A percentile compares a stretch with the other conserved stretches of the same genome.
phyloP scores from a whole-genome alignment of 352 stramenopile genomes.

The Phytophthora colocasiae region DNA sequence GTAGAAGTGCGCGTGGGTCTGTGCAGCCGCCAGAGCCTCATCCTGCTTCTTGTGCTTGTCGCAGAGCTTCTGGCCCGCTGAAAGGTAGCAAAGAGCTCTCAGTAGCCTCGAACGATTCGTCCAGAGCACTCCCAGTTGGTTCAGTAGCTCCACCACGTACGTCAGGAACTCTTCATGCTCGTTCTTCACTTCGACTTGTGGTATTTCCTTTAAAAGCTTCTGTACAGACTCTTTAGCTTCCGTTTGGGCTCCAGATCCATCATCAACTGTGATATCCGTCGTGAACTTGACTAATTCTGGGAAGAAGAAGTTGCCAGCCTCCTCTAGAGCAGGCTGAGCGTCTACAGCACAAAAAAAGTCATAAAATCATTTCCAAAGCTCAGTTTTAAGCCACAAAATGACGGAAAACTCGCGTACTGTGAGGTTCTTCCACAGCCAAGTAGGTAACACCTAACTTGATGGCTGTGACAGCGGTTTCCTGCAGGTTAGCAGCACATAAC shows the following conservation, averaged over 20 bases:
- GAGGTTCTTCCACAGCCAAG: slow-evolving; percentile 67
- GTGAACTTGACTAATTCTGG: slow-evolving; percentile 49
- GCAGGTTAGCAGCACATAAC: background rate
- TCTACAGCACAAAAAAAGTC: slow-evolving; percentile 34
- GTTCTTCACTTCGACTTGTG: slow-evolving; percentile 18
- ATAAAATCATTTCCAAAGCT: background rate
- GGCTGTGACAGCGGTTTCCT: slow-evolving; percentile 44
- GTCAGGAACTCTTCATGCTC: slow-evolving; percentile 26
- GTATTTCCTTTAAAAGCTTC: slow-evolving; percentile 26
- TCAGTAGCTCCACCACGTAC: slow-evolving; percentile 53
- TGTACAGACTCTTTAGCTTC: slow-evolving; percentile 1
- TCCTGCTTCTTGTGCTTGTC: slow-evolving; percentile 13
- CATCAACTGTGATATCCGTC: slow-evolving; percentile 15
- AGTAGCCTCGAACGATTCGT: slow-evolving; percentile 55
- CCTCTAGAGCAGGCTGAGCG: slow-evolving; percentile 61
- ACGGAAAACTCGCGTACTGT: slow-evolving; percentile 42
- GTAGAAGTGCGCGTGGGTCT: slow-evolving; percentile 74
- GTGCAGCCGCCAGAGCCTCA: slow-evolving; percentile 19
- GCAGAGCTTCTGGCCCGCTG: slow-evolving; percentile 41
- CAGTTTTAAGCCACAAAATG: too few relatives aligned
- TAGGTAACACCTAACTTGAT: slow-evolving; percentile 55
- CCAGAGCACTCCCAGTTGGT: slow-evolving; percentile 75
- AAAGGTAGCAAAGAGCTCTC: slow-evolving; percentile 68
- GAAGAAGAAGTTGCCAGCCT: slow-evolving; percentile 46
- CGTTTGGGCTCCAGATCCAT: slow-evolving; percentile 16